Evolutionary conservation across 2,329 filamentous ascomycete genomes (phyloP).

Genomic region (Nectriaceae sp.): DNA sequence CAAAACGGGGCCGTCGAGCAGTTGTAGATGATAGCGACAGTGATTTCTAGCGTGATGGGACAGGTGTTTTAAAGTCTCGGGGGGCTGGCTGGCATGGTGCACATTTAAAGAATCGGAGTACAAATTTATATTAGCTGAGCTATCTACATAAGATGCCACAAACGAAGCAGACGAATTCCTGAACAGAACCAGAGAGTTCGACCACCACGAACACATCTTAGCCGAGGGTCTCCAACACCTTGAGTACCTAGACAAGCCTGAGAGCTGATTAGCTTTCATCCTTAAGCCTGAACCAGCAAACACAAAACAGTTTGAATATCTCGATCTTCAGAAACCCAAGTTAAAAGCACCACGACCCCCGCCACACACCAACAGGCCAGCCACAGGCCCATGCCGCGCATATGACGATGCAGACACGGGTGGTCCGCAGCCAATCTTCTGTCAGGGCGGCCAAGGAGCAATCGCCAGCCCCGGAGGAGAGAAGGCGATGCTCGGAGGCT

Average conservation of each 20-base stretch:
- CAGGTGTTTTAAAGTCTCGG: background rate
- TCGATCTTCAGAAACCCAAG: constrained; percentile 46
- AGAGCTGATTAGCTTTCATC: background rate
- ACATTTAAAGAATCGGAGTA: background rate
- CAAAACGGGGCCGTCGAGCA: constrained; percentile 27
- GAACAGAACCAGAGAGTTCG: background rate
- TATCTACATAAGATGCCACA: constrained; percentile 4
- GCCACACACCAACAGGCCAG: constrained; percentile 33
- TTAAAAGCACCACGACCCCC: constrained; percentile 48
- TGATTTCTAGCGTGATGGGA: constrained; percentile 21
- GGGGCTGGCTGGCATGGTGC: background rate
- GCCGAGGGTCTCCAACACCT: background rate
- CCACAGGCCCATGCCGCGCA: constrained; percentile 14
- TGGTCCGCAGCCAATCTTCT: constrained; percentile 4
- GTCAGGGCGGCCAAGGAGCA: constrained; percentile 5
- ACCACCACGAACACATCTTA: background rate
- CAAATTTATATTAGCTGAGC: constrained; percentile 14
- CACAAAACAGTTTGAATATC: constrained; percentile 13
- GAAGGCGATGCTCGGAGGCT: constrained; percentile 26
- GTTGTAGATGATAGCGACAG: constrained; percentile 36
- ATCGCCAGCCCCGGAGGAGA: background rate
- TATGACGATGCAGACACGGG: background rate
- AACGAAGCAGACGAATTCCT: background rate
- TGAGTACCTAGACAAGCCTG: background rate
- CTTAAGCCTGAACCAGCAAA: background rate